Evolutionary conservation across 768 basidiomycete species (phyloP).

Genomic region (Amanita muscaria): DNA sequence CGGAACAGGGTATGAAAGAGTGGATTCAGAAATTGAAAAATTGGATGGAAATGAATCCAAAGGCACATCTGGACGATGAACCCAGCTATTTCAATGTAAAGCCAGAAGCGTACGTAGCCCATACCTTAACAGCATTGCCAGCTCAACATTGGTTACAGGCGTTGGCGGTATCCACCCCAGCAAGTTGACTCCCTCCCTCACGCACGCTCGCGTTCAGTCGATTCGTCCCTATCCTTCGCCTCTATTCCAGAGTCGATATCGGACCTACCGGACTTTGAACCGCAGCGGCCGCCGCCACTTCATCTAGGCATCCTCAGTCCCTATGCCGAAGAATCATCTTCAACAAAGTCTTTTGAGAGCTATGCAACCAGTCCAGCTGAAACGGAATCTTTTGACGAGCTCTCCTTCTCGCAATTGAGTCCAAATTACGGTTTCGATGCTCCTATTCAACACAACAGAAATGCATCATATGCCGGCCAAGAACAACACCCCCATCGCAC

Average conservation of each 20-base stretch:
- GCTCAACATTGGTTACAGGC: conserved; percentile 14
- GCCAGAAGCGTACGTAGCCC: conserved; percentile 26
- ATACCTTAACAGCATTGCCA: not conserved
- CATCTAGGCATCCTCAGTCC: conserved; percentile 37
- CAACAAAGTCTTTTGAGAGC: conserved; percentile 43
- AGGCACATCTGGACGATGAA: conserved; percentile 35
- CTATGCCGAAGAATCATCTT: conserved; percentile 32
- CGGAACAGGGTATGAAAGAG: conserved; percentile 47
- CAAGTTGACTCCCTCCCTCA: conserved; percentile 38
- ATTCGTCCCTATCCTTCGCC: conserved; percentile 46
- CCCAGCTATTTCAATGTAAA: conserved; percentile 39
- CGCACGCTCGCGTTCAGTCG: conserved; percentile 51
- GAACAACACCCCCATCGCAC: conserved; percentile 26
- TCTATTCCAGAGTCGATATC: conserved; percentile 34
- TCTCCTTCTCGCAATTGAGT: conserved; percentile 15
- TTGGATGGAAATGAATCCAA: conserved; percentile 61
- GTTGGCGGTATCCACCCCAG: conserved; percentile 36
- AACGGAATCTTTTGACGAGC: conserved; percentile 37
- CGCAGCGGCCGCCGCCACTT: conserved; percentile 39
- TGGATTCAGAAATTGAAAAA: conserved; percentile 66
- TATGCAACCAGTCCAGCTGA: conserved; percentile 52
- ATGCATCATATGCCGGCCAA: conserved; percentile 42
- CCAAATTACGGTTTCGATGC: conserved; percentile 11
- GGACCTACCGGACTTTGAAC: conserved; percentile 19
- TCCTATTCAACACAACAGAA: conserved; percentile 33